Evolutionary conservation across 108 stramenopile genomes (phyloP), one percentile per base, ranked within the genome.

Genomic region (Nannochloropsis gaditana): DNA sequence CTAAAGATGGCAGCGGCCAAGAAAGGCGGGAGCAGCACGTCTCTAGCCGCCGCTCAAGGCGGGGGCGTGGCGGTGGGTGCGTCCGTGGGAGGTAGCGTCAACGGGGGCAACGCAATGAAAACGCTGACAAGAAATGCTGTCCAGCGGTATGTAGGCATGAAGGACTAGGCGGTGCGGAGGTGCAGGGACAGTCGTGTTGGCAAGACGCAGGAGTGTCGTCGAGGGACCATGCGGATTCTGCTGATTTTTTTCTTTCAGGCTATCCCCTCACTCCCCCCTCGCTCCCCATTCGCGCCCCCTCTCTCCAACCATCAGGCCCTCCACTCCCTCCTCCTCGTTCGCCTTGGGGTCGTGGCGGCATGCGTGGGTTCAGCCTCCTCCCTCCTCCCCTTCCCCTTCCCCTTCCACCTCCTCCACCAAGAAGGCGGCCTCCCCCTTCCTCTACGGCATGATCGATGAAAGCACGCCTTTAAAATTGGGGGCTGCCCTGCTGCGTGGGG

Each of bases 331-430:
- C 8, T 73, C 59, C 59, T 73, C 59, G 19, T 73, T 73, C 59
- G 59, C 59, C 59, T n/a, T 73, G 19, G 59, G 59, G 19, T 73
- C 59, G 19, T 73, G 59, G 59, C 59, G 59, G n/a, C 59, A 73
- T n/a, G 59, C 59, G 19, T n/a, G 2, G 19, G n/a, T 73, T n/a
- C 59, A 73, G 59, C n/a, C 59, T 15, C 59, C 59, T n/a, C n/a
- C 59, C 59, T 73, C 59, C 59, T 73, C 59, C 59, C 8, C 59
- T 3, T 73, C 59, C 59, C n/a, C n/a, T n/a, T 73, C 59, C 59
- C n/a, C 59, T 8, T 73, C 59, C 6, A n/a, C 59, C 59, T 73
- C 59, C 4, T 73, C 2, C 59, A 73, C 59, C 59, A 73, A n/a
- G 3, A 73, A 73, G n/a, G 59, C 59, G 19, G 59, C 59, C 6